phyloP scores from a whole-genome alignment of 352 stramenopile genomes.

The Phytopythium montanum region DNA sequence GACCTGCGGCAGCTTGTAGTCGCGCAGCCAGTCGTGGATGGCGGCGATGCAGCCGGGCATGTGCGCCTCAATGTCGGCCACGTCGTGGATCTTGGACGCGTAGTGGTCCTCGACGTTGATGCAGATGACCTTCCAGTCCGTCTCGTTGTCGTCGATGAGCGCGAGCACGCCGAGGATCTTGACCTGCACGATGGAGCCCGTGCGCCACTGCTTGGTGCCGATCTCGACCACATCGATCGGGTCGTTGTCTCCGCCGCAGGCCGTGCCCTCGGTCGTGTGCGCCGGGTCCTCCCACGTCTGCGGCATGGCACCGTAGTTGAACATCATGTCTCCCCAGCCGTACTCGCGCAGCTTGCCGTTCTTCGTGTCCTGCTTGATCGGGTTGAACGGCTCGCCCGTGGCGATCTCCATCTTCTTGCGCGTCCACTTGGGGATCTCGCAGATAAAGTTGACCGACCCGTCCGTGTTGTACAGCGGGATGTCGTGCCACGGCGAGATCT shows the following conservation, averaged over 20 bases:
- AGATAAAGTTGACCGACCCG: slow-evolving; percentile 87
- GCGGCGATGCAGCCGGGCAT: slow-evolving; percentile 91
- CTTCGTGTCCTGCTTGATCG: slow-evolving; percentile 99
- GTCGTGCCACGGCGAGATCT: slow-evolving; percentile 98
- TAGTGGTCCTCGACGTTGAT: slow-evolving; percentile 97
- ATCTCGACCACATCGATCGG: slow-evolving; percentile 99
- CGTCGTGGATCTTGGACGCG: slow-evolving; percentile 96
- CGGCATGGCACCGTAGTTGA: slow-evolving; percentile 99
- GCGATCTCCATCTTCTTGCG: slow-evolving; percentile 99
- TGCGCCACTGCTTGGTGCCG: slow-evolving; percentile 90
- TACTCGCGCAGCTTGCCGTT: slow-evolving; percentile 97
- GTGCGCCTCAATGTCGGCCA: slow-evolving; percentile 95
- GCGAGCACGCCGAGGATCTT: slow-evolving; percentile 98
- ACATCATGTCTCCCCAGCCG: slow-evolving; percentile 96
- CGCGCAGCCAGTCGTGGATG: slow-evolving; percentile 98
- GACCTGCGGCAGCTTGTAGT: slow-evolving; percentile 99
- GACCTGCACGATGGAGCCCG: slow-evolving; percentile 94
- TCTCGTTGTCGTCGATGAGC: slow-evolving; percentile 99
- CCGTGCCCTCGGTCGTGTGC: slow-evolving; percentile 79
- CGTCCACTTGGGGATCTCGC: slow-evolving; percentile 98
- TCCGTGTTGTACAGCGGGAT: slow-evolving; percentile 94
- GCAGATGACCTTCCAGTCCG: slow-evolving; percentile 99
- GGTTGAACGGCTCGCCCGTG: slow-evolving; percentile 94
- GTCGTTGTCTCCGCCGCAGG: slow-evolving; percentile 95
- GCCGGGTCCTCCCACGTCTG: slow-evolving; percentile 99